Base-by-base conservation (phyloP, 208 protist genomes). In the Leptomonas pyrrhocoris region DNA sequence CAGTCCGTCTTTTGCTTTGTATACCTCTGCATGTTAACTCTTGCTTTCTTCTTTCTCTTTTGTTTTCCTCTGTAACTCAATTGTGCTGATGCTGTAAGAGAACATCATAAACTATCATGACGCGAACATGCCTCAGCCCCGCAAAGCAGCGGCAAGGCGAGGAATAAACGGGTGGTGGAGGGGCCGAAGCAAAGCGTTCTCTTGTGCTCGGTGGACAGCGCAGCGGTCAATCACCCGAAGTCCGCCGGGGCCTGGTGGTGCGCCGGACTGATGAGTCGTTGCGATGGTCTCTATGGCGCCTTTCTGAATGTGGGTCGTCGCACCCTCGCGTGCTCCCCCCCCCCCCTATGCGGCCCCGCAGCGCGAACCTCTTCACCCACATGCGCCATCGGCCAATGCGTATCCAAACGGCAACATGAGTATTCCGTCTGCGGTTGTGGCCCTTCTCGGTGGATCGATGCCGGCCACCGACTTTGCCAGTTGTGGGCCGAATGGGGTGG, bases 71-170 rank as follows among this genome's bases (percentile, higher is more conserved):
- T 21, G 45, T 12, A 21, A 49, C 6, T n/a, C 15, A 21, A n/a
- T n/a, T n/a, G n/a, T n/a, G n/a, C n/a, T n/a, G n/a, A n/a, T n/a
- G n/a, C n/a, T n/a, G n/a, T n/a, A n/a, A n/a, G n/a, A n/a, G n/a
- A n/a, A n/a, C n/a, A n/a, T n/a, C n/a, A n/a, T n/a, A n/a, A n/a
- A n/a, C n/a, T n/a, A n/a, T n/a, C n/a, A 57, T 60, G 25, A n/a
- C 18, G 28, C 55, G 51, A 16, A 30, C 45, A 2, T 42, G 62
- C 31, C 53, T 71, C 54, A 62, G 4, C 38, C 53, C 46, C 13
- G 15, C 45, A 49, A n/a, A 25, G 53, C 53, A 60, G 34, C 55
- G 55, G 34, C 36, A 60, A 45, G n/a, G 55, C 34, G 1, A 19
- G 28, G 34, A 19, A 60, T 15, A 60, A 60, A n/a, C 16, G 42